Percentiles rank a stretch among this genome's conserved stretches.
Evolutionary conservation across 805 yeast species (phyloP).

Genomic region (Ogataea henricii): DNA sequence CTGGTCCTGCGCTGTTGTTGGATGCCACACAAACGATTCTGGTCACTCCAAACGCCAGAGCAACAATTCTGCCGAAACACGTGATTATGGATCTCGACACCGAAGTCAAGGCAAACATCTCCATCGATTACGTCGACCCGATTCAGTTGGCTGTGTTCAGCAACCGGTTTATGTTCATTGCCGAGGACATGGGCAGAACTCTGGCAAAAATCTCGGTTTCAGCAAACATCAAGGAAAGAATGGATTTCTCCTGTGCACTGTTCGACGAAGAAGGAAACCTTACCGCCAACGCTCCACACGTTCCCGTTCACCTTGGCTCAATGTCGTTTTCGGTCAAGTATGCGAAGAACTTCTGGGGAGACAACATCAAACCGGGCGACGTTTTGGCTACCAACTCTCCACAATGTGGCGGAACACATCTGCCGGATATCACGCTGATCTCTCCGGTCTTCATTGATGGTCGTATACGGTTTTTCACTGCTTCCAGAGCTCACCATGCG

Average conservation of each 20-base stretch:
- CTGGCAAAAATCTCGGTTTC: slow-evolving; percentile 45
- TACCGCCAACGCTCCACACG: slow-evolving; percentile 32
- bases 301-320: slow-evolving; percentile 48
- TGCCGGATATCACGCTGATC: slow-evolving; percentile 55
- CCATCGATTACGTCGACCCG: slow-evolving; percentile 43
- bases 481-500: slow-evolving; percentile 62
- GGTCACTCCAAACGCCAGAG: slow-evolving; percentile 35
- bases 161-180: slow-evolving; percentile 52
- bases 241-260: slow-evolving; percentile 51
- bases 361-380: slow-evolving; percentile 43
- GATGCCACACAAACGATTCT: slow-evolving; percentile 39
- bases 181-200: slow-evolving; percentile 49
- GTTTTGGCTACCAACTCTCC: slow-evolving; percentile 46
- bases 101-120: slow-evolving; percentile 39
- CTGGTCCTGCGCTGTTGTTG: slow-evolving; percentile 46
- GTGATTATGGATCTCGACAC: slow-evolving; percentile 30
- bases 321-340: slow-evolving; percentile 45
- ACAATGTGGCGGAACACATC: slow-evolving; percentile 46
- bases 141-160: slow-evolving; percentile 45
- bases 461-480: slow-evolving; percentile 51
- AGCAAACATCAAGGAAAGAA: slow-evolving; percentile 48
- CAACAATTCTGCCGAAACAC: slow-evolving; percentile 36
- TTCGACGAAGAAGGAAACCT: slow-evolving; percentile 44
- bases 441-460: slow-evolving; percentile 54
- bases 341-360: slow-evolving; percentile 40